These are phyloP conservation scores for Zasmidium citrigriseum DNA, from an alignment of 2,329 filamentous ascomycete genomes.

Conservation along the genomic window DNA sequence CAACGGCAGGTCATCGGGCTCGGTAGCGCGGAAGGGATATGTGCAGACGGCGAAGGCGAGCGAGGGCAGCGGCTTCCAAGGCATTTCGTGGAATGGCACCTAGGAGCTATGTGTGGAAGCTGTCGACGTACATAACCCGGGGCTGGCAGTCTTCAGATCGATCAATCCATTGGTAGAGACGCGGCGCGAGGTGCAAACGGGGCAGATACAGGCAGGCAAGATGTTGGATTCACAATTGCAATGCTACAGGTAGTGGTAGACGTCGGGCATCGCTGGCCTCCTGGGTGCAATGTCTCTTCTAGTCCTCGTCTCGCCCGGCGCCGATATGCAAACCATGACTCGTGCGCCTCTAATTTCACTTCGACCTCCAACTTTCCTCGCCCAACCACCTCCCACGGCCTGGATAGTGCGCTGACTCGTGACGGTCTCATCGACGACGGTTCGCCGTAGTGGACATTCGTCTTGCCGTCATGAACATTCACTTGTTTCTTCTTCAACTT, in stretches of 20 bases:
- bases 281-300: background rate
- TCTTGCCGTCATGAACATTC: background rate
- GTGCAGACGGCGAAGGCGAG: slow-evolving; percentile 98
- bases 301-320: background rate
- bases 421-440: background rate
- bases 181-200: too few relatives aligned
- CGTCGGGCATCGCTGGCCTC: background rate
- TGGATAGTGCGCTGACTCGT: background rate
- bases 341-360: too few relatives aligned
- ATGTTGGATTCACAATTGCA: too few relatives aligned
- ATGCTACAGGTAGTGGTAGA: too few relatives aligned
- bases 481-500: too few relatives aligned
- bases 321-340: background rate
- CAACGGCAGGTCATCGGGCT: slow-evolving; percentile 87
- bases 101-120: background rate
- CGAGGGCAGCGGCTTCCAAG: slow-evolving; percentile 93
- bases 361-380: too few relatives aligned
- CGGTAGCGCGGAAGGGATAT: slow-evolving; percentile 86
- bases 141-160: background rate
- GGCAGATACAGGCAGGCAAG: too few relatives aligned
- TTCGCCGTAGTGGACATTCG: too few relatives aligned
- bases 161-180: background rate
- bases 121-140: background rate
- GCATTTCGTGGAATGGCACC: slow-evolving; percentile 57
- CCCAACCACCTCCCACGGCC: background rate